Percentiles rank a stretch among this genome's conserved stretches.
These are phyloP conservation scores for Aschersonia sp. DNA, from an alignment of 2,329 filamentous ascomycete species.

Conservation along the genomic window DNA sequence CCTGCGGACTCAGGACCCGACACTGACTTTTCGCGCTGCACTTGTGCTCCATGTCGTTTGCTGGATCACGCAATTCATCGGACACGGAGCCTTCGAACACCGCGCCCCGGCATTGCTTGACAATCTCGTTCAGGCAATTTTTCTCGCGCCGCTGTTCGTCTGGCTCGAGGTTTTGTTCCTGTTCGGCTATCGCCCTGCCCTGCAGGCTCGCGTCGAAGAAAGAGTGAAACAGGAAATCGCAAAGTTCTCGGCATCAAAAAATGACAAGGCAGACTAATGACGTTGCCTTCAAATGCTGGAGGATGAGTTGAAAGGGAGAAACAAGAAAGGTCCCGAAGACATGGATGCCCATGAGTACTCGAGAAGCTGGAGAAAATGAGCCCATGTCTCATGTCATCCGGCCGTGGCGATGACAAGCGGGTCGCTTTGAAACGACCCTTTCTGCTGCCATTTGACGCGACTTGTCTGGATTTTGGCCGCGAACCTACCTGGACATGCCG, in stretches of 20 bases:
- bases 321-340: neutral
- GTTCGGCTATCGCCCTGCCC: constrained; percentile 77
- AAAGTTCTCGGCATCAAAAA: constrained; percentile 52
- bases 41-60: constrained; percentile 54
- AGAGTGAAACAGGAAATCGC: constrained; percentile 62
- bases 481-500: no score
- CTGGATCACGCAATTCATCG: constrained; percentile 85
- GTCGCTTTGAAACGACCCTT: no score
- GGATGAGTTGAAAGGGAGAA: neutral
- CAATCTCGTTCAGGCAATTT: constrained; percentile 81
- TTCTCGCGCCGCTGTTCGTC: constrained; percentile 89
- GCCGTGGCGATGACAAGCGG: no score
- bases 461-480: no score
- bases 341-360: neutral
- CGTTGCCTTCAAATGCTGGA: neutral
- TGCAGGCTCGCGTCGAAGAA: constrained; percentile 68
- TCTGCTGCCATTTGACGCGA: no score
- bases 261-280: constrained; percentile 35
- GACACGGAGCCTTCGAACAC: constrained; percentile 79
- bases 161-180: constrained; percentile 91
- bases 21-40: constrained; percentile 39
- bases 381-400: no score
- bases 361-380: no score
- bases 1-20: constrained; percentile 43
- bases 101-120: constrained; percentile 81